Conservation (phyloP, 345 rosid genomes). For the Cardamine chenopodiifolia region DNA sequence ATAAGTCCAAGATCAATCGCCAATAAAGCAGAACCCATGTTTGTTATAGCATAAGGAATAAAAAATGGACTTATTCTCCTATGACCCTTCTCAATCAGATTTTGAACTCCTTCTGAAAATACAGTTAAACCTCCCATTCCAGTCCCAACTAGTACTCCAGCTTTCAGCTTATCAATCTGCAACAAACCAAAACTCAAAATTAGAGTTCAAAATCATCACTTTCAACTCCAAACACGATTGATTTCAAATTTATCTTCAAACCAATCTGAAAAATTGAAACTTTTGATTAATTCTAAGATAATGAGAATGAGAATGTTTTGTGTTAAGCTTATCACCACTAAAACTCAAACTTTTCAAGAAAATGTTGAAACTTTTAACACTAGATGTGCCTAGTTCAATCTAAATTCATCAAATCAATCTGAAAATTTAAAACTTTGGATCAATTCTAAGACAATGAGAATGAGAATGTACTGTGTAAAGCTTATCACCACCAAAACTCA, state of each 20-base stretch:
- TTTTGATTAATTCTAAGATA: not conserved
- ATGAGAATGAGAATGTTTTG: slow-evolving; percentile 48
- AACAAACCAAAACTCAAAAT: not conserved
- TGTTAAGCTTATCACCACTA: slow-evolving; percentile 65
- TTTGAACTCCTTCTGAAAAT: slow-evolving; percentile 83
- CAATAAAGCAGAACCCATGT: slow-evolving; percentile 95
- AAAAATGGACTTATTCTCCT: slow-evolving; percentile 89
- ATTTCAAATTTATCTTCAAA: not conserved
- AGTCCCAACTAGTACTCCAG: slow-evolving; percentile 97
- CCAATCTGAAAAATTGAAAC: not conserved
- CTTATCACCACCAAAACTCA: slow-evolving; percentile 59
- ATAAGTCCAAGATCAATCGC: slow-evolving; percentile 94
- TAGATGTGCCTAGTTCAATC: not conserved
- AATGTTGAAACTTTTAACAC: not conserved
- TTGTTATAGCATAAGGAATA: slow-evolving; percentile 89
- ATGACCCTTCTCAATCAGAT: slow-evolving; percentile 83
- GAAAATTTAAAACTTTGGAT: slow-evolving; percentile 9
- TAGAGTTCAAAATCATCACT: not conserved
- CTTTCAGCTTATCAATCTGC: slow-evolving; percentile 78
- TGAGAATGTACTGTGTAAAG: slow-evolving; percentile 58
- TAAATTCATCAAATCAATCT: not conserved
- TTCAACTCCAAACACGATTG: not conserved
- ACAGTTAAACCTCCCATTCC: slow-evolving; percentile 98
- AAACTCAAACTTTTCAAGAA: slow-evolving; percentile 15
- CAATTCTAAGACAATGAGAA: not conserved